A percentile compares a stretch with the other conserved stretches of the same genome.
phyloP scores from a whole-genome alignment of 106 monocot species.

The Hemerocallis citrina region DNA sequence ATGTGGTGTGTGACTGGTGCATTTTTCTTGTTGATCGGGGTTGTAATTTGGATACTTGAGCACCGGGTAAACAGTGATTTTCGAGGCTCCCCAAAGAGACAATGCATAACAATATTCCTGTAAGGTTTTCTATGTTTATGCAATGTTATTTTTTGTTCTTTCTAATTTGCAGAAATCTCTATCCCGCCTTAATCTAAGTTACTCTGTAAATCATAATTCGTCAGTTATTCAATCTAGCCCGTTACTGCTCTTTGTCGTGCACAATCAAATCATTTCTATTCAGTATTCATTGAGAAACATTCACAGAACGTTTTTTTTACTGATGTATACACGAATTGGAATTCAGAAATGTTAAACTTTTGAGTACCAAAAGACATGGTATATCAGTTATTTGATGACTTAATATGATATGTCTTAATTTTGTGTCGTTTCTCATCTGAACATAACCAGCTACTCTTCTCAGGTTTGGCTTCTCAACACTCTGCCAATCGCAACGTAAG shows the following conservation, averaged over 20 bases:
- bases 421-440: constrained; percentile 9
- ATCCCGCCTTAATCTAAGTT: not conserved
- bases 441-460: not conserved
- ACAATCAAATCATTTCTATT: too few species aligned
- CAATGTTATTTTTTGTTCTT: not conserved
- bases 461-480: constrained; percentile 73
- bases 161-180: not conserved
- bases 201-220: not conserved
- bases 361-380: not conserved
- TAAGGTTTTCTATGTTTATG: constrained; percentile 9
- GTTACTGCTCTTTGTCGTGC: too few species aligned
- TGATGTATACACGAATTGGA: not conserved
- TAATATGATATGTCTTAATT: not conserved
- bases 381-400: not conserved
- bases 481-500: constrained; percentile 48
- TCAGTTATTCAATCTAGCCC: not conserved
- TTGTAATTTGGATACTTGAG: constrained; percentile 65
- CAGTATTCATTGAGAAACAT: not conserved
- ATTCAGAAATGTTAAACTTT: not conserved
- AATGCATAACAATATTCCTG: constrained; percentile 44
- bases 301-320: not conserved
- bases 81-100: constrained; percentile 45
- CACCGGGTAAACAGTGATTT: constrained; percentile 53
- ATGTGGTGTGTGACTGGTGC: constrained; percentile 55
- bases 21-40: constrained; percentile 53